Evolutionary conservation across 2,329 filamentous ascomycete species (phyloP).

Genomic region (Bimuria novae-zelandiae): DNA sequence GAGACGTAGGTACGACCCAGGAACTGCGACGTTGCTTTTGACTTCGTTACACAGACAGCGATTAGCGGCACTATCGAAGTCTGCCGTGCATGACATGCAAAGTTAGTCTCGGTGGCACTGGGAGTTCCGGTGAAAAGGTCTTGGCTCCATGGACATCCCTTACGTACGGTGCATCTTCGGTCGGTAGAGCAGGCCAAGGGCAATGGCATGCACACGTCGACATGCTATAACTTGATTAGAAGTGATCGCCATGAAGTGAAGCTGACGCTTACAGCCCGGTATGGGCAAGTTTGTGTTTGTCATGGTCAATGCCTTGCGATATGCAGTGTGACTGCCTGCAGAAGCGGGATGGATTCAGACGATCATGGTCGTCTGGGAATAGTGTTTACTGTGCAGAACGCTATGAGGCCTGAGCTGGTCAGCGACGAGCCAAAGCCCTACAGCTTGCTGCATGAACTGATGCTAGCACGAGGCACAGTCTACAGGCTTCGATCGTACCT

Average conservation of each 20-base stretch:
- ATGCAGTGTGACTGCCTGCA: constrained; percentile 23
- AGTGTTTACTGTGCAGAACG: background rate
- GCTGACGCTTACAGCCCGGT: constrained; percentile 2
- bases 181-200: background rate
- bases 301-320: constrained; percentile 13
- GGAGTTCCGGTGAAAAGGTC: background rate
- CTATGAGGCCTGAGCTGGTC: constrained; percentile 6
- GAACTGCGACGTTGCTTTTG: background rate
- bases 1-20: background rate
- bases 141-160: background rate
- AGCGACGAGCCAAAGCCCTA: constrained; percentile 3
- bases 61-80: background rate
- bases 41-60: background rate
- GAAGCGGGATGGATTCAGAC: constrained; percentile 16
- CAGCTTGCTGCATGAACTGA: background rate
- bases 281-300: background rate
- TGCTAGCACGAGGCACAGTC: constrained; percentile 1
- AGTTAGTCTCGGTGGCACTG: background rate
- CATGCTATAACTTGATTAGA: background rate
- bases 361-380: constrained; percentile 5
- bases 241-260: constrained; percentile 4
- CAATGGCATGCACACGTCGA: background rate
- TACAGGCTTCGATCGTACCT: background rate
- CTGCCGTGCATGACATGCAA: background rate
- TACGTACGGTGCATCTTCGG: background rate